Conservation (phyloP, 2,329 filamentous ascomycete genomes). For the Lasiodiplodia hormozganensis region DNA sequence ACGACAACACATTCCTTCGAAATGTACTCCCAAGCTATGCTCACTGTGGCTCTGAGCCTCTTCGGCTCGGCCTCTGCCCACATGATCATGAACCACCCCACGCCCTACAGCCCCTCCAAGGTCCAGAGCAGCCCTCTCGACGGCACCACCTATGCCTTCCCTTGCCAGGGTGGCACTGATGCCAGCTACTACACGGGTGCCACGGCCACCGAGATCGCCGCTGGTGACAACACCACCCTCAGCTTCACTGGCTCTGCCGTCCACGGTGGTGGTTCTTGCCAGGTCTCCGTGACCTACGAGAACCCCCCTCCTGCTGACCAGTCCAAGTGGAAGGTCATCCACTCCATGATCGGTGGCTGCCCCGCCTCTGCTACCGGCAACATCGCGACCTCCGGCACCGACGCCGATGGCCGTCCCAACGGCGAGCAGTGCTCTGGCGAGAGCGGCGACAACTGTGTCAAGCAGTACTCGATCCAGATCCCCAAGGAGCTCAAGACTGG, state of each 20-base stretch:
- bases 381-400: conserved; percentile 49
- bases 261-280: conserved; percentile 93
- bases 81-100: conserved; percentile 74
- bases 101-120: conserved; percentile 63
- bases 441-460: conserved; percentile 42
- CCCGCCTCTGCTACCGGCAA: conserved; percentile 68
- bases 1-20: conserved; percentile 25
- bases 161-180: conserved; percentile 73
- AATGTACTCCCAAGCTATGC: conserved; percentile 59
- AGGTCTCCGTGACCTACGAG: conserved; percentile 85
- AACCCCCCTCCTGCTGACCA: conserved; percentile 61
- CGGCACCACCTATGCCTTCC: conserved; percentile 71
- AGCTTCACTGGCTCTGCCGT: conserved; percentile 61
- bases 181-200: conserved; percentile 46
- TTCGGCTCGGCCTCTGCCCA: conserved; percentile 73
- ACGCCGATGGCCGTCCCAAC: conserved; percentile 25
- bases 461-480: conserved; percentile 72
- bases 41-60: conserved; percentile 57
- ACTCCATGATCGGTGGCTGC: conserved; percentile 86
- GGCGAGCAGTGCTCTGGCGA: conserved; percentile 31
- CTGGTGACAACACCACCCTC: conserved; percentile 49
- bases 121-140: conserved; percentile 70
- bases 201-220: conserved; percentile 63
- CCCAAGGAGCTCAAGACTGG: conserved; percentile 73
- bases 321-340: conserved; percentile 81